A percentile compares a stretch with the other conserved stretches of the same genome.
phyloP scores from a whole-genome alignment of 2,329 filamentous ascomycete species.

The Pyricularia sp. region DNA sequence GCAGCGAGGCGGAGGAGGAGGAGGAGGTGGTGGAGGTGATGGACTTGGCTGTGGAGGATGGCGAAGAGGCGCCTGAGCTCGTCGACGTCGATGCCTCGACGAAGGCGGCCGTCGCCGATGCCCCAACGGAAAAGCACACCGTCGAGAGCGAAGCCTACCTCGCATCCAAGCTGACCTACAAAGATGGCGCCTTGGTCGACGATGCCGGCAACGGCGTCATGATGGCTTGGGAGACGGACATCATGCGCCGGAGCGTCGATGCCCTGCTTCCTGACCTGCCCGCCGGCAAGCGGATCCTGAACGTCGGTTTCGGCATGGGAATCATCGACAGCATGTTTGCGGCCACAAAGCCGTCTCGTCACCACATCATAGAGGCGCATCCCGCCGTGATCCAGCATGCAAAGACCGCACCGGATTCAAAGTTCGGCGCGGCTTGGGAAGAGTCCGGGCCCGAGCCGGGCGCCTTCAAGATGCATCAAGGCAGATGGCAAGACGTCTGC shows the following conservation, averaged over 20 bases:
- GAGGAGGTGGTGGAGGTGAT: conserved; percentile 21
- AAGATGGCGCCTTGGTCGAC: conserved; percentile 56
- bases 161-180: conserved; percentile 51
- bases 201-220: conserved; percentile 71
- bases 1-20: conserved; percentile 30
- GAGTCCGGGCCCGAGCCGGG: conserved; percentile 42
- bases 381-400: conserved; percentile 55
- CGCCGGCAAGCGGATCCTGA: conserved; percentile 56
- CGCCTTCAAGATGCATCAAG: conserved; percentile 59
- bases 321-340: conserved; percentile 72
- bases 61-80: conserved; percentile 15
- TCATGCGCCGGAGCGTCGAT: conserved; percentile 68
- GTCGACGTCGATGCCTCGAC: conserved; percentile 5
- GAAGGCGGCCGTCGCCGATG: conserved; percentile 13
- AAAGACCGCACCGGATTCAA: conserved; percentile 28
- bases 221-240: conserved; percentile 86
- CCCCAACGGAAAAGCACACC: conserved; percentile 21
- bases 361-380: conserved; percentile 83
- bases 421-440: conserved; percentile 45
- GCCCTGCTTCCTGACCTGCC: conserved; percentile 38
- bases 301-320: conserved; percentile 85
- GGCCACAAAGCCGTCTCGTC: conserved; percentile 49
- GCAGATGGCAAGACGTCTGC: conserved; percentile 71
- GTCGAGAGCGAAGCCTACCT: conserved; percentile 58
- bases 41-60: conserved; percentile 19